phyloP scores from a whole-genome alignment of 2,329 filamentous ascomycete genomes.

The Xylariaceae sp. region DNA sequence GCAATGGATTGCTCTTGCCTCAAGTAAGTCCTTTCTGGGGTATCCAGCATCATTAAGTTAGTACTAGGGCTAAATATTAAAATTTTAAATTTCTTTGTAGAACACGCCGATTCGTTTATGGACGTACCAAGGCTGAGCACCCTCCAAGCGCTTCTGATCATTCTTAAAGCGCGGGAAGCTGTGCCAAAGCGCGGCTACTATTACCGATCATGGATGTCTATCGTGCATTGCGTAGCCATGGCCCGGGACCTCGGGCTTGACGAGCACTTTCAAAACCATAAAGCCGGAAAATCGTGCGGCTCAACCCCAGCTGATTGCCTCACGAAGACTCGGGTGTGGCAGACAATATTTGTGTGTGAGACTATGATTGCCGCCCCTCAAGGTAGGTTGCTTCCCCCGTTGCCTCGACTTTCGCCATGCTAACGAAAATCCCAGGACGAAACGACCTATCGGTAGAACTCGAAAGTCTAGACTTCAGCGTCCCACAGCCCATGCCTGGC shows the following conservation, averaged over 20 bases:
- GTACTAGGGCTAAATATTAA: slow-evolving; percentile 21
- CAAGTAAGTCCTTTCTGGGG: slow-evolving; percentile 60
- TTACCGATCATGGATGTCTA: slow-evolving; percentile 95
- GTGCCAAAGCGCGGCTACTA: slow-evolving; percentile 93
- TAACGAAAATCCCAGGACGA: slow-evolving; percentile 60
- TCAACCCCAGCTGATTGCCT: slow-evolving; percentile 76
- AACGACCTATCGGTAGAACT: slow-evolving; percentile 77
- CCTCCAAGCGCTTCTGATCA: slow-evolving; percentile 84
- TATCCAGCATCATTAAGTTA: neutral
- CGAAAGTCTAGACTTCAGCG: slow-evolving; percentile 76
- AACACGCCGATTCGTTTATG: slow-evolving; percentile 92
- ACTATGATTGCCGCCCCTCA: slow-evolving; percentile 93
- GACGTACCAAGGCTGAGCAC: slow-evolving; percentile 90
- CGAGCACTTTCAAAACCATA: slow-evolving; percentile 82
- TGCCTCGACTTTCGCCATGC: neutral
- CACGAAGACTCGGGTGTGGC: slow-evolving; percentile 87
- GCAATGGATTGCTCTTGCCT: slow-evolving; percentile 90
- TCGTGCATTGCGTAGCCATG: slow-evolving; percentile 92
- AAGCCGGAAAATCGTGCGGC: slow-evolving; percentile 72
- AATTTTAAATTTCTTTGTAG: slow-evolving; percentile 52
- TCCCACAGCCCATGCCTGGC: slow-evolving; percentile 67
- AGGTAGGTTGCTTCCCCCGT: slow-evolving; percentile 60
- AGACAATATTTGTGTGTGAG: slow-evolving; percentile 83
- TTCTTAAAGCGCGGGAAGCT: slow-evolving; percentile 91
- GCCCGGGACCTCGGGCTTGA: slow-evolving; percentile 88